Evolutionary conservation across 2,329 filamentous ascomycete species (phyloP).

Genomic region (Pseudocercospora macadamiae): DNA sequence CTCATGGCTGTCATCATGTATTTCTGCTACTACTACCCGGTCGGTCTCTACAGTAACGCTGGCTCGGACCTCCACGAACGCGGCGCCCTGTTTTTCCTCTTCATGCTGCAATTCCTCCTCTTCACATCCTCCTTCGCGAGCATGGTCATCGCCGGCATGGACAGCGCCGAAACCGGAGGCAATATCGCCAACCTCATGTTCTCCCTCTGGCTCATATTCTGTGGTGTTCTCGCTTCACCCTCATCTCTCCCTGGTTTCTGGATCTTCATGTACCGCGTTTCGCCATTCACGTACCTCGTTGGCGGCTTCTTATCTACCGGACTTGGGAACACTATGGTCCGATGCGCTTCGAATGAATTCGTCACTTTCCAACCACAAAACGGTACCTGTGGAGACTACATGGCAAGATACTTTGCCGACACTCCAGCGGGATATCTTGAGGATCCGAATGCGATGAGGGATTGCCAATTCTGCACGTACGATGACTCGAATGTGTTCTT

Average conservation of each 20-base stretch:
- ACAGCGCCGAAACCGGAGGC: slow-evolving; percentile 73
- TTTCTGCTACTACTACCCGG: slow-evolving; percentile 83
- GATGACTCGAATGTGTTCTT: slow-evolving; percentile 50
- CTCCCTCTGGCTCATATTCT: slow-evolving; percentile 71
- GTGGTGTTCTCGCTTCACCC: slow-evolving; percentile 68
- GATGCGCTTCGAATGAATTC: slow-evolving; percentile 71
- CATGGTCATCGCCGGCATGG: slow-evolving; percentile 75
- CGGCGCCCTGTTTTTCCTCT: slow-evolving; percentile 77
- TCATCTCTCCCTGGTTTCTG: slow-evolving; percentile 70
- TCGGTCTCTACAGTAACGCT: slow-evolving; percentile 75
- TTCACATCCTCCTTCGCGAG: slow-evolving; percentile 73
- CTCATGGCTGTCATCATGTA: slow-evolving; percentile 76
- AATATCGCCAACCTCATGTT: slow-evolving; percentile 78
- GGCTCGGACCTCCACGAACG: slow-evolving; percentile 67
- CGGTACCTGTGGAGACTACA: slow-evolving; percentile 44
- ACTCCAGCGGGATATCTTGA: slow-evolving; percentile 42
- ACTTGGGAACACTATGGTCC: slow-evolving; percentile 67
- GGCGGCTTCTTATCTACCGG: slow-evolving; percentile 71
- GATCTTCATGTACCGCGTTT: slow-evolving; percentile 82
- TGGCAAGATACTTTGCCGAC: slow-evolving; percentile 38
- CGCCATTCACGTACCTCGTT: slow-evolving; percentile 75
- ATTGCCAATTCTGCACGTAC: slow-evolving; percentile 48
- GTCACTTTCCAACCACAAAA: slow-evolving; percentile 65
- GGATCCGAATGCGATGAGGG: slow-evolving; percentile 36
- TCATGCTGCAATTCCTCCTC: slow-evolving; percentile 73